These are phyloP conservation scores for Podaxis sp. DNA, from an alignment of 768 basidiomycete genomes.

Conservation along the genomic window DNA sequence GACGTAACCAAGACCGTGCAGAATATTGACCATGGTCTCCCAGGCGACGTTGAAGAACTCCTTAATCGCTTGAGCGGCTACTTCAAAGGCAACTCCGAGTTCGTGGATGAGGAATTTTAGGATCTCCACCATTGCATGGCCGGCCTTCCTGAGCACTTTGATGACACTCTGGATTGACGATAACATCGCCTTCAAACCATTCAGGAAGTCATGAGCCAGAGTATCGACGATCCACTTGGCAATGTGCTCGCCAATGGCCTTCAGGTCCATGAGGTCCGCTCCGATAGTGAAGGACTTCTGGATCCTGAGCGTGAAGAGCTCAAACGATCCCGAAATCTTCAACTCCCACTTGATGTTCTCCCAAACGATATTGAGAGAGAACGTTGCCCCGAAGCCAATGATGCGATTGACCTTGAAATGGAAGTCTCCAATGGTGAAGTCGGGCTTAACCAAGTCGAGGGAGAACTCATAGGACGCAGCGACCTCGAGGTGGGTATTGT, in stretches of 20 bases:
- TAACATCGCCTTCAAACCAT: background rate
- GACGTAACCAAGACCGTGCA: background rate
- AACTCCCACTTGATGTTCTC: background rate
- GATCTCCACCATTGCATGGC: background rate
- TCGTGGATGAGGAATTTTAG: background rate
- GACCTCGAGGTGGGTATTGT: background rate
- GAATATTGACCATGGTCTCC: background rate
- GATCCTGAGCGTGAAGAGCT: background rate
- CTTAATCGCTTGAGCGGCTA: background rate
- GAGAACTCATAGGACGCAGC: background rate
- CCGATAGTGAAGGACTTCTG: background rate
- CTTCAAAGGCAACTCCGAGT: background rate
- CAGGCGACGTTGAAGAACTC: background rate
- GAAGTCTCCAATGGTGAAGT: background rate
- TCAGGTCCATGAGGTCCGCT: background rate
- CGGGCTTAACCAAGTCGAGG: background rate
- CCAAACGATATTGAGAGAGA: background rate
- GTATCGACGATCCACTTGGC: background rate
- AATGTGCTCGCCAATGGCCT: background rate
- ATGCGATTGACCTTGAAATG: background rate
- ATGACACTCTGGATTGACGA: background rate
- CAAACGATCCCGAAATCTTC: background rate
- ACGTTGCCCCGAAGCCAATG: background rate
- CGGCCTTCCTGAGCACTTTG: background rate
- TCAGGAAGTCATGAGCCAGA: background rate